phyloP scores from a whole-genome alignment of 176 grass and related monocot genomes.

The Eleusine indica region DNA sequence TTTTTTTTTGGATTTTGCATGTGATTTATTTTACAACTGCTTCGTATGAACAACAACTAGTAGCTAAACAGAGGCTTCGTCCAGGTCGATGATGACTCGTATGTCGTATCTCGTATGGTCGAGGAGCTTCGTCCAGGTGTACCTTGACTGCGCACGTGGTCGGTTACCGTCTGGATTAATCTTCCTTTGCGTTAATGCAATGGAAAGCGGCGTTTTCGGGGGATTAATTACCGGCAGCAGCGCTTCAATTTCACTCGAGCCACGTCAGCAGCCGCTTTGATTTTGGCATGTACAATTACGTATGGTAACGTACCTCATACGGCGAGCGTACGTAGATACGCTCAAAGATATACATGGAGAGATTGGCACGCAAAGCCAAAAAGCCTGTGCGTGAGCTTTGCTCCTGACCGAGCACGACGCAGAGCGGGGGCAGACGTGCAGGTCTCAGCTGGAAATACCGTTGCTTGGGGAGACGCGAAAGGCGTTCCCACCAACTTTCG shows the following conservation, averaged over 20 bases:
- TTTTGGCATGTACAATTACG: not conserved
- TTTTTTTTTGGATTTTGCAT: too few relatives aligned
- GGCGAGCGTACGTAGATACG: not conserved
- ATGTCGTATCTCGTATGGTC: too few relatives aligned
- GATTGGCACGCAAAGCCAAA: not conserved
- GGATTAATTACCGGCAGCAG: not conserved
- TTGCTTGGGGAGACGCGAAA: not conserved
- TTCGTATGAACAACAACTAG: too few relatives aligned
- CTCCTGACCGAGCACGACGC: not conserved
- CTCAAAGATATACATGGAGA: not conserved
- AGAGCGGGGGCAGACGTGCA: not conserved
- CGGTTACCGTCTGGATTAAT: not conserved
- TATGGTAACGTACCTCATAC: not conserved
- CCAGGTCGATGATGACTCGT: too few relatives aligned
- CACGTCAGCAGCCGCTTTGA: not conserved
- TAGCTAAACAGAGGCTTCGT: too few relatives aligned
- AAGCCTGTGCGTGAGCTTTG: not conserved
- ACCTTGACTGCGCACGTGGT: not conserved
- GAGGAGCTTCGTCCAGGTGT: not conserved
- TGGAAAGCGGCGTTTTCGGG: not conserved
- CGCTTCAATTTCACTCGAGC: not conserved
- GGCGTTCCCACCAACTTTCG: not conserved
- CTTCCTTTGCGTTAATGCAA: not conserved
- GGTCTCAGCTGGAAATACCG: not conserved
- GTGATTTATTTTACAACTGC: too few relatives aligned